A percentile compares a stretch with the other conserved stretches of the same genome.
Evolutionary conservation across 257 asterid species (phyloP).

Genomic region (Gardenia jasminoides): DNA sequence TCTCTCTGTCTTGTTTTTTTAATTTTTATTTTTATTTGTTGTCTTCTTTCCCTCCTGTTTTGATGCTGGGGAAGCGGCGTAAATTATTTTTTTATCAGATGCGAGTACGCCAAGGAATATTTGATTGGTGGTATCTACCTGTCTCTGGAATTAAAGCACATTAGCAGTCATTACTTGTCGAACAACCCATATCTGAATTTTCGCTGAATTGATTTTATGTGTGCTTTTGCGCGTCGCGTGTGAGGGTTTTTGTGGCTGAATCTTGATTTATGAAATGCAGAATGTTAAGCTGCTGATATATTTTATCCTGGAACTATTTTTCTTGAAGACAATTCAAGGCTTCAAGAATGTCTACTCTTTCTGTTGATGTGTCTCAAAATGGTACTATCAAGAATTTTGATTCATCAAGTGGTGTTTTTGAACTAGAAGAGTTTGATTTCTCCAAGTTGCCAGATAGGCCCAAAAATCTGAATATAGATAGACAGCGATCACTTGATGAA

Average conservation of each 20-base stretch:
- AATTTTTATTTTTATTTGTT: not conserved
- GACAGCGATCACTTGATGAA: constrained; percentile 66
- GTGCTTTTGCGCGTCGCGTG: not conserved
- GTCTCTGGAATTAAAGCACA: not conserved
- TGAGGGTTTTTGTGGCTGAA: constrained; percentile 1
- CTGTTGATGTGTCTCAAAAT: constrained; percentile 35
- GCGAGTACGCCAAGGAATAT: not conserved
- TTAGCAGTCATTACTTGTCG: not conserved
- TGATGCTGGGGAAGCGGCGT: not conserved
- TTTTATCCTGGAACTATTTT: not conserved
- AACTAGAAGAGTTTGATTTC: constrained; percentile 55
- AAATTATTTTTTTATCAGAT: not conserved
- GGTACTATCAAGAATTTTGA: constrained; percentile 37
- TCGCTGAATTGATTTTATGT: not conserved
- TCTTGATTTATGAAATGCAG: constrained; percentile 23
- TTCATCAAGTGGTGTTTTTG: constrained; percentile 32
- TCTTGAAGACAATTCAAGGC: not conserved
- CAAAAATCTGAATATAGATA: constrained; percentile 51
- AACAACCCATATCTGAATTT: not conserved
- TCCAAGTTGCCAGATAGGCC: constrained; percentile 46
- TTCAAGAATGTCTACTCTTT: constrained; percentile 43
- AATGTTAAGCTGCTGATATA: constrained; percentile 8
- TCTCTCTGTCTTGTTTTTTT: too few relatives aligned
- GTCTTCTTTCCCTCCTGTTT: not conserved
- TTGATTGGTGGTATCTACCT: too few relatives aligned